Conservation (phyloP, 2,329 filamentous ascomycete genomes). For the Botrytis sinoallii region DNA sequence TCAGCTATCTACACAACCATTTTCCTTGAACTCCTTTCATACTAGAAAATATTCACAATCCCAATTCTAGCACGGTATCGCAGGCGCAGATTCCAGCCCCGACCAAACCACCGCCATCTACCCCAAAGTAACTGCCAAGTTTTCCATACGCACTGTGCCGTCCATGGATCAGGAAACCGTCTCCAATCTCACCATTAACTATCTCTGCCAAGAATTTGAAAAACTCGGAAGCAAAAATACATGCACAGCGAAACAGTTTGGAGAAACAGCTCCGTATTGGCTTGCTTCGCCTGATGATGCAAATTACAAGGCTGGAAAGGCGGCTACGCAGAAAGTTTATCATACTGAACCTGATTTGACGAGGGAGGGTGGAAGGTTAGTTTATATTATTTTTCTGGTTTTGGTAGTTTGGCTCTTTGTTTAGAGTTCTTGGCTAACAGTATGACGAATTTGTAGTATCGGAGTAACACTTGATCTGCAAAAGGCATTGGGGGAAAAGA, state of each 20-base stretch:
- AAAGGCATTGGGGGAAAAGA: constrained; percentile 10
- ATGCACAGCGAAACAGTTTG: background rate
- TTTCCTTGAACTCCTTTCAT: background rate
- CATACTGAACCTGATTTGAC: constrained; percentile 6
- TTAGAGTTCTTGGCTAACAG: background rate
- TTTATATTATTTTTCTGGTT: background rate
- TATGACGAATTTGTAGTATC: background rate
- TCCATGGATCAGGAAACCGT: background rate
- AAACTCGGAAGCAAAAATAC: constrained; percentile 10
- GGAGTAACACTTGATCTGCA: constrained; percentile 9
- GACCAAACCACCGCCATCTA: constrained; percentile 4
- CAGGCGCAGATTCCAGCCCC: background rate
- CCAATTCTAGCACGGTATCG: background rate
- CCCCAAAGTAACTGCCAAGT: constrained; percentile 9
- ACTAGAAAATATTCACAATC: background rate
- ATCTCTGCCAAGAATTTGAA: background rate
- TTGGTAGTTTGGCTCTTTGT: background rate
- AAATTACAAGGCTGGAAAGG: constrained; percentile 1
- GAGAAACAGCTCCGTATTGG: constrained; percentile 4
- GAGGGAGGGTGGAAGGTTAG: constrained; percentile 13
- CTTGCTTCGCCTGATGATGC: background rate
- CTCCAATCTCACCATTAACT: background rate
- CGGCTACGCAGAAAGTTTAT: constrained; percentile 12
- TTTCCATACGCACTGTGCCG: constrained; percentile 7
- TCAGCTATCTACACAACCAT: background rate